Evolutionary conservation across 1,139 yeast species (phyloP).

Genomic region (Chernovozyma aurita): DNA sequence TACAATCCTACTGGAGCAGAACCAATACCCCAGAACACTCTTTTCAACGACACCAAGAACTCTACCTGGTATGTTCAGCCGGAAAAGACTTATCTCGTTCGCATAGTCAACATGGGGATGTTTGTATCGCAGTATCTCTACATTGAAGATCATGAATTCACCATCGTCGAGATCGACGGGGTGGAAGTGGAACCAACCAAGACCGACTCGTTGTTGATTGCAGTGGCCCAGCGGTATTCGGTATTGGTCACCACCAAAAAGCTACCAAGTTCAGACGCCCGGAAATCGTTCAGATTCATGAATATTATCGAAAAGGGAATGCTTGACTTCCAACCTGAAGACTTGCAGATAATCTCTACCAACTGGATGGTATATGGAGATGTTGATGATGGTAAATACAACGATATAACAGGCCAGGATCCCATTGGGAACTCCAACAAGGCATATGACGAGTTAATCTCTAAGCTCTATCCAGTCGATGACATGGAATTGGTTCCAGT

Average conservation of each 20-base stretch:
- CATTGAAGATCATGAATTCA: constrained; percentile 79
- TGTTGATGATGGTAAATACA: too few species aligned
- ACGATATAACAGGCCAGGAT: constrained; percentile 11
- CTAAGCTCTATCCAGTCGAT: constrained; percentile 49
- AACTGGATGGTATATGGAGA: constrained; percentile 60
- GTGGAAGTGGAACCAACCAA: constrained; percentile 62
- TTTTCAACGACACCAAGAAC: constrained; percentile 76
- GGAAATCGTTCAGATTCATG: constrained; percentile 70
- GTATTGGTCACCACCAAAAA: constrained; percentile 66
- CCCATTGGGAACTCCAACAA: neutral
- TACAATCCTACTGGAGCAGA: constrained; percentile 96
- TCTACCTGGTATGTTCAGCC: constrained; percentile 70
- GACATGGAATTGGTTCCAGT: constrained; percentile 64
- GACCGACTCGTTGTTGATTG: constrained; percentile 57
- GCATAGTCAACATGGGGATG: constrained; percentile 80
- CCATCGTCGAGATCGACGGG: constrained; percentile 83
- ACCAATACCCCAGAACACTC: constrained; percentile 79
- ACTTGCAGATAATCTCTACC: constrained; percentile 63
- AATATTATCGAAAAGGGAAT: constrained; percentile 71
- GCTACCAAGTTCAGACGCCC: constrained; percentile 28
- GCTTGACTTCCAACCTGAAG: constrained; percentile 70
- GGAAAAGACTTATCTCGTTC: constrained; percentile 70
- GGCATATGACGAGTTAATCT: constrained; percentile 32
- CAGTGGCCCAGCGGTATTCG: constrained; percentile 77
- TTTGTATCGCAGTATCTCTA: constrained; percentile 82